phyloP scores from a whole-genome alignment of 305 asterid species.

The Lippia alba region DNA sequence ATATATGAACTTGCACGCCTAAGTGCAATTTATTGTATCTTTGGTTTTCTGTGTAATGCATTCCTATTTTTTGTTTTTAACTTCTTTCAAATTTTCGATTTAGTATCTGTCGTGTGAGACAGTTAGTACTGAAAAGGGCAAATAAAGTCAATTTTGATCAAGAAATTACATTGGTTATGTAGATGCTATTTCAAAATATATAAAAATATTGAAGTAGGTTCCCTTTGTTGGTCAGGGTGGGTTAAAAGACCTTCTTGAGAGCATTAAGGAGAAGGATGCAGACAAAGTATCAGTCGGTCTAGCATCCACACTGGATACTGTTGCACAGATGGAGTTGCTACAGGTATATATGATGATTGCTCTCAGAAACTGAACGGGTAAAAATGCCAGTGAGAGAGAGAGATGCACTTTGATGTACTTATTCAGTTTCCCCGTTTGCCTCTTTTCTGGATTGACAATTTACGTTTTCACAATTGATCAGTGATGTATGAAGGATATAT shows the following conservation, averaged over 20 bases:
- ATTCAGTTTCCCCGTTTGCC: conserved; percentile 22
- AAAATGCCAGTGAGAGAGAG: no score
- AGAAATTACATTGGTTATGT: conserved; percentile 12
- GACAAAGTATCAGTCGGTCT: conserved; percentile 85
- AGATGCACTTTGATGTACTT: neutral
- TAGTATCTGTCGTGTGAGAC: conserved; percentile 10
- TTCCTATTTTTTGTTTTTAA: neutral
- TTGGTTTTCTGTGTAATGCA: neutral
- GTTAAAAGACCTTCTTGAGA: conserved; percentile 68
- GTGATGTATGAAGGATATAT: conserved; percentile 47
- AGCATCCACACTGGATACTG: conserved; percentile 78
- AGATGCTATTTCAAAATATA: conserved; percentile 18
- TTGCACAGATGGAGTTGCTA: conserved; percentile 87
- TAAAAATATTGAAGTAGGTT: conserved; percentile 16
- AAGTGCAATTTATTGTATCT: conserved; percentile 15
- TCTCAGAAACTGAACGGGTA: conserved; percentile 16
- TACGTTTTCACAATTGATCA: conserved; percentile 42
- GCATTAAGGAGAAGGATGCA: conserved; percentile 78
- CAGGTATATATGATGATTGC: conserved; percentile 59
- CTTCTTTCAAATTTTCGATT: conserved; percentile 4
- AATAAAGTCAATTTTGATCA: conserved; percentile 7
- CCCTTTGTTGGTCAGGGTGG: conserved; percentile 67
- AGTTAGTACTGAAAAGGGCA: conserved; percentile 1
- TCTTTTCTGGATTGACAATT: conserved; percentile 37
- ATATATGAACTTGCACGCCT: conserved; percentile 24